A percentile compares a stretch with the other conserved stretches of the same genome.
These are phyloP conservation scores for Symbiodinium natans DNA, from an alignment of 73 alveolate genomes.

Conservation along the genomic window DNA sequence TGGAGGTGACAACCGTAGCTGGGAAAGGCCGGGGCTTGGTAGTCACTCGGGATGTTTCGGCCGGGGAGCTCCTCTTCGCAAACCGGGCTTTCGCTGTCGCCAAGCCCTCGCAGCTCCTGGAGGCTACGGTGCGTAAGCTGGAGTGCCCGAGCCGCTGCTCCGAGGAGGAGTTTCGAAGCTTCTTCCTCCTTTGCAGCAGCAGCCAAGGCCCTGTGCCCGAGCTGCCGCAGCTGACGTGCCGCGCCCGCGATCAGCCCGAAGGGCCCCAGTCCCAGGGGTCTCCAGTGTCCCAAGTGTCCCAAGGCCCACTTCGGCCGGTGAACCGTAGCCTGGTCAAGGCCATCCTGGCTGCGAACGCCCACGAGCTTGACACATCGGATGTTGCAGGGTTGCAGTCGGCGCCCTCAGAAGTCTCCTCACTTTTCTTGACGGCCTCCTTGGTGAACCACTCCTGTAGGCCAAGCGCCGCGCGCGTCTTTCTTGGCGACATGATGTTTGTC, in stretches of 20 bases:
- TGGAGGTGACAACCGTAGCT: constrained; percentile 24
- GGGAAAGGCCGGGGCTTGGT: constrained; percentile 76
- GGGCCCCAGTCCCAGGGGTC: too few relatives aligned
- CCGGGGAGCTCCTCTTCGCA: constrained; percentile 68
- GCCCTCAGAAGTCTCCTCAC: neutral
- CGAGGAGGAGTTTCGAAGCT: constrained; percentile 34
- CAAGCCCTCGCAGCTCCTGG: constrained; percentile 8
- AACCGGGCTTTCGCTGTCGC: constrained; percentile 68
- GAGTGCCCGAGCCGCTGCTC: neutral
- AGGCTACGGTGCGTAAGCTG: constrained; percentile 18
- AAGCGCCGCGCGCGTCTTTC: constrained; percentile 48
- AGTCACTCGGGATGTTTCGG: neutral
- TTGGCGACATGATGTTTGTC: constrained; percentile 74
- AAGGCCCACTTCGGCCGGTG: neutral
- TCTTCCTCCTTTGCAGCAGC: constrained; percentile 46
- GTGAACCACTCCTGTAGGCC: constrained; percentile 88
- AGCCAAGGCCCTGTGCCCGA: neutral
- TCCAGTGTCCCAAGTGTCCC: too few relatives aligned
- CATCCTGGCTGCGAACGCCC: constrained; percentile 70
- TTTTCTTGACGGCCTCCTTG: constrained; percentile 54
- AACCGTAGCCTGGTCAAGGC: constrained; percentile 15
- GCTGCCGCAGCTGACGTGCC: constrained; percentile 25
- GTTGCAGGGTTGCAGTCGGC: neutral
- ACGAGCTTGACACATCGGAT: constrained; percentile 49
- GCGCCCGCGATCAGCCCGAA: neutral